phyloP scores from a whole-genome alignment of 441 rosid genomes.

The Syzygium malaccense region DNA sequence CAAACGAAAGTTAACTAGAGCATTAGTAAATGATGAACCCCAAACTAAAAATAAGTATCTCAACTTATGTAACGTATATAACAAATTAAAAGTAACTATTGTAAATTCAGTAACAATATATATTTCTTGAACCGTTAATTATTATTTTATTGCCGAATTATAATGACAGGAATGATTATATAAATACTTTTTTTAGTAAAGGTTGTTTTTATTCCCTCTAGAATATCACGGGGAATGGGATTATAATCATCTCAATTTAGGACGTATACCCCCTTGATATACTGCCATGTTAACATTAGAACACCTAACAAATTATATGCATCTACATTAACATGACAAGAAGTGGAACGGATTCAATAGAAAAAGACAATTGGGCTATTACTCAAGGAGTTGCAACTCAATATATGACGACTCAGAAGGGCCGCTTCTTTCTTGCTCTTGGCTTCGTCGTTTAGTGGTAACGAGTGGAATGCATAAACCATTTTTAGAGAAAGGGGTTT shows the following conservation, averaged over 20 bases:
- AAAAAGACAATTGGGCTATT: background rate
- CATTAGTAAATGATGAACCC: background rate
- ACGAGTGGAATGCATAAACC: background rate
- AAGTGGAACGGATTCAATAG: background rate
- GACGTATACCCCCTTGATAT: background rate
- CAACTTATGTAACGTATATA: background rate
- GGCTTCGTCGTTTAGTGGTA: background rate
- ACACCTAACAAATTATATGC: background rate
- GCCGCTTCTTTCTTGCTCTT: background rate
- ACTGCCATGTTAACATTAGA: background rate
- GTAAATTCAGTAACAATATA: background rate
- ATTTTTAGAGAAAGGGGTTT: background rate
- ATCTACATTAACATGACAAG: background rate
- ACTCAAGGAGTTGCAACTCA: background rate
- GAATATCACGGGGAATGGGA: background rate
- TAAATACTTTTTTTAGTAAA: background rate
- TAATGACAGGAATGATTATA: background rate
- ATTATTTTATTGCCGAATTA: background rate
- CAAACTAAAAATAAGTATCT: background rate
- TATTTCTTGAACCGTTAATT: background rate
- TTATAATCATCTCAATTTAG: background rate
- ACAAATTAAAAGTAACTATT: background rate
- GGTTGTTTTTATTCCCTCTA: background rate
- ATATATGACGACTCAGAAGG: background rate
- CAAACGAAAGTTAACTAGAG: background rate